Percentiles rank a stretch among this genome's conserved stretches.
These are phyloP conservation scores for Cercophora sp. DNA, from an alignment of 495 filamentous ascomycete species.

Conservation along the genomic window DNA sequence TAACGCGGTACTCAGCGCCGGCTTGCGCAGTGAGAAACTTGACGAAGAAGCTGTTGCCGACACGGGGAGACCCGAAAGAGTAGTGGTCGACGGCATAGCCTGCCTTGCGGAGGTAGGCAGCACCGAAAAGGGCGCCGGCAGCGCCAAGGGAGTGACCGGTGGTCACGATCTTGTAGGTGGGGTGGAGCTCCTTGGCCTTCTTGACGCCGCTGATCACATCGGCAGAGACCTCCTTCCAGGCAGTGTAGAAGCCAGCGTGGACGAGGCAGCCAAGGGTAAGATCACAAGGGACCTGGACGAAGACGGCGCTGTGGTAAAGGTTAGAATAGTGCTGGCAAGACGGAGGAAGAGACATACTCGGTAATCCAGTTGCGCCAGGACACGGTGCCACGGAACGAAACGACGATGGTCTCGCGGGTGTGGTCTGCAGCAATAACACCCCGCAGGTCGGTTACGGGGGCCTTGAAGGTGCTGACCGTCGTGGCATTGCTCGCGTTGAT, in stretches of 20 bases:
- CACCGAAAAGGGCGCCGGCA: slow-evolving; percentile 60
- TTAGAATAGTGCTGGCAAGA: neutral
- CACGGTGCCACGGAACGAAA: slow-evolving; percentile 64
- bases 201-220: slow-evolving; percentile 21
- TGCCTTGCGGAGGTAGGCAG: slow-evolving; percentile 51
- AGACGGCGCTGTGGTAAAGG: slow-evolving; percentile 22
- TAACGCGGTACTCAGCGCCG: slow-evolving; percentile 58
- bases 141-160: slow-evolving; percentile 70
- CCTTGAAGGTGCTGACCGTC: slow-evolving; percentile 56
- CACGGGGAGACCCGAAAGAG: slow-evolving; percentile 64
- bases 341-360: slow-evolving; percentile 39
- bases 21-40: slow-evolving; percentile 49
- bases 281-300: slow-evolving; percentile 29
- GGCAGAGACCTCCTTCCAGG: slow-evolving; percentile 33
- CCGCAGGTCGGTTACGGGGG: slow-evolving; percentile 54
- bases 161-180: slow-evolving; percentile 51
- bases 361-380: slow-evolving; percentile 64
- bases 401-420: slow-evolving; percentile 57
- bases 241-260: slow-evolving; percentile 38
- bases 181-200: slow-evolving; percentile 32
- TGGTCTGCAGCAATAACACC: slow-evolving; percentile 68
- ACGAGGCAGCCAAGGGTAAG: slow-evolving; percentile 30
- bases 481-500: slow-evolving; percentile 51
- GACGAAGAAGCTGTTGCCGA: slow-evolving; percentile 57
- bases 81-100: slow-evolving; percentile 47